Percentiles rank a stretch among this genome's conserved stretches.
phyloP scores from a whole-genome alignment of 306 rosid species.

The Lathyrus tuberosus region DNA sequence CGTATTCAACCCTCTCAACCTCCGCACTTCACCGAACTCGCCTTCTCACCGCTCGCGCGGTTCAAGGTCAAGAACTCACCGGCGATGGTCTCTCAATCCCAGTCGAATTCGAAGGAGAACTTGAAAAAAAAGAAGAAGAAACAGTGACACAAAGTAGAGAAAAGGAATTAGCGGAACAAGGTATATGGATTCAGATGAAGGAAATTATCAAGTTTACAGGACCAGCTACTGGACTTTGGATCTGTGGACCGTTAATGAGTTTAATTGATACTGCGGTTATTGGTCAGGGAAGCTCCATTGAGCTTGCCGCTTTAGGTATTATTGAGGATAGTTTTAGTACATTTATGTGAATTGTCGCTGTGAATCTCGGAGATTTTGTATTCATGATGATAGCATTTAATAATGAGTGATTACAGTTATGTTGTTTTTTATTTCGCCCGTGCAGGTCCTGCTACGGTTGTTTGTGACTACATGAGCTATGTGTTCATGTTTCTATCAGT shows the following conservation, averaged over 20 bases:
- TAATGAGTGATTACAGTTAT: background rate
- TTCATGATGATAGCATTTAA: background rate
- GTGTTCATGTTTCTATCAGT: slow-evolving; percentile 88
- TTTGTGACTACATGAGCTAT: slow-evolving; percentile 79
- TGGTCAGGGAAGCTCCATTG: slow-evolving; percentile 88
- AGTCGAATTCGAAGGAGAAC: slow-evolving; percentile 26
- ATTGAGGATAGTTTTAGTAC: background rate
- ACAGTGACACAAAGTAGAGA: slow-evolving; percentile 16
- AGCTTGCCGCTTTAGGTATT: slow-evolving; percentile 90
- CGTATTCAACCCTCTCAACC: background rate
- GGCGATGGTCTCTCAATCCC: background rate
- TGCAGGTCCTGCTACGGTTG: slow-evolving; percentile 86
- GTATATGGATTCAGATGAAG: slow-evolving; percentile 70
- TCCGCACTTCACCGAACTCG: slow-evolving; percentile 11
- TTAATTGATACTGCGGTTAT: slow-evolving; percentile 83
- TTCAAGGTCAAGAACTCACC: slow-evolving; percentile 33
- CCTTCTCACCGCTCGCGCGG: slow-evolving; percentile 33
- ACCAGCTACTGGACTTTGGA: slow-evolving; percentile 85
- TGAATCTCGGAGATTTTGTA: background rate
- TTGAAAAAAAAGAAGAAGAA: slow-evolving; percentile 22
- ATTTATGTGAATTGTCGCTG: background rate
- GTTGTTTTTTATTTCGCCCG: slow-evolving; percentile 26
- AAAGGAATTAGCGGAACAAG: slow-evolving; percentile 49
- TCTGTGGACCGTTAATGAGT: slow-evolving; percentile 87
- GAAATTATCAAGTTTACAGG: slow-evolving; percentile 72